Evolutionary conservation across 2,329 filamentous ascomycete species (phyloP), one percentile per base, ranked within the genome.

Genomic region (Ascochyta clinopodiicola): DNA sequence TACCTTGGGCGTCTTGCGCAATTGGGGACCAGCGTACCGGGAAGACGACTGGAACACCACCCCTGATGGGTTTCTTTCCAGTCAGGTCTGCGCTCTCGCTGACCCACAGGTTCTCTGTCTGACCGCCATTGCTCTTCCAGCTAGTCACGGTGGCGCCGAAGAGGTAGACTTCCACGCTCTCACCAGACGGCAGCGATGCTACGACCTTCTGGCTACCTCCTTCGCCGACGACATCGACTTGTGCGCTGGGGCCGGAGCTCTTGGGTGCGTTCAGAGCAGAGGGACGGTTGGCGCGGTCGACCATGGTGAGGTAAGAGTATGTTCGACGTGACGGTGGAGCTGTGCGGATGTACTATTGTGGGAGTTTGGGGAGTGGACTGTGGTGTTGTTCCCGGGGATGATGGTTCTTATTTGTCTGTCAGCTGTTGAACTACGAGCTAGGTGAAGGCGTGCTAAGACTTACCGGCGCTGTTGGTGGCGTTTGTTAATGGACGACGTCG

Each of bases 1-100:
- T 25, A 38, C 17, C 2, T 6, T 36, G 7, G 13, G 2, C 25
- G 15, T 35, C n/a, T 25, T 37, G 32, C 27, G 22, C 38, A 37
- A 22, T 32, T 36, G 32, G 19, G 10, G 39, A 24, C 17, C 19
- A 35, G 80, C 86, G 62, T 82, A 96, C 93, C 8, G 94, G 94
- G 73, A 97, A 98, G 32, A 97, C 92, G 46, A 98, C 79, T 4
- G 94, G 94, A 66, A 98, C 91, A 13, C 94, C 94, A 52, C 95
- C 95, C 61, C 95, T 85, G 47, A 98, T 93, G 22, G 94, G 84
- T 81, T 96, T 96, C 65, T 84, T 88, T 47, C 95, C 94, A 72
- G 98, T 93, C 52, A 96, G 81, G 69, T 86, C 86, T 39, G 93
- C 90, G 54, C 83, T 86, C 58, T 92, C 86, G 77, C 90, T 95